Conservation (phyloP, 441 rosid genomes). For the Pelargonium citronellum region DNA sequence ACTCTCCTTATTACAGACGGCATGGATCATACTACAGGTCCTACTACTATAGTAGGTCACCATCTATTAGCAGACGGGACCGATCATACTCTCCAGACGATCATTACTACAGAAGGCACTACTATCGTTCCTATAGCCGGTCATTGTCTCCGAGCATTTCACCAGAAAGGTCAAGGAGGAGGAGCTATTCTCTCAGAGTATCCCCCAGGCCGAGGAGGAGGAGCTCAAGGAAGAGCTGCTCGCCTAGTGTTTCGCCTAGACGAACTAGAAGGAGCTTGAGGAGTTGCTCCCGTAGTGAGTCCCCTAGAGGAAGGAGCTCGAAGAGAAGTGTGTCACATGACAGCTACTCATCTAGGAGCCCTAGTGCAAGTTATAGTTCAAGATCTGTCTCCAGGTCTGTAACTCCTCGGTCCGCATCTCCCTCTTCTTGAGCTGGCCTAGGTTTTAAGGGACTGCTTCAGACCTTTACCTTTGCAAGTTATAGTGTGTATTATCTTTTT, state of each 20-base stretch:
- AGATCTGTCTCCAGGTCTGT: slow-evolving; percentile 36
- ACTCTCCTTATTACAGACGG: slow-evolving; percentile 35
- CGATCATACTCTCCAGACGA: slow-evolving; percentile 36
- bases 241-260: too few relatives aligned
- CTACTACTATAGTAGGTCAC: slow-evolving; percentile 38
- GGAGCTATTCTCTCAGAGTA: slow-evolving; percentile 38
- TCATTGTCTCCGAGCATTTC: not conserved
- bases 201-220: slow-evolving; percentile 33
- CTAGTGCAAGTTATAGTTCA: slow-evolving; percentile 38
- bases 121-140: slow-evolving; percentile 25
- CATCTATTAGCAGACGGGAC: slow-evolving; percentile 34
- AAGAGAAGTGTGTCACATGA: slow-evolving; percentile 9
- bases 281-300: slow-evolving; percentile 15
- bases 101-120: slow-evolving; percentile 1
- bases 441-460: too few relatives aligned
- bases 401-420: slow-evolving; percentile 40
- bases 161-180: slow-evolving; percentile 18
- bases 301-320: slow-evolving; percentile 24
- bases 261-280: not conserved
- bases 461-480: too few relatives aligned
- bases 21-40: slow-evolving; percentile 26
- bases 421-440: slow-evolving; percentile 5
- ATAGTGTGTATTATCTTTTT: too few relatives aligned
- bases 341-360: slow-evolving; percentile 23
- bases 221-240: too few relatives aligned